A percentile compares a stretch with the other conserved stretches of the same genome.
These are phyloP conservation scores for Blastocystis sp. DNA, from an alignment of 352 stramenopile genomes.

Conservation along the genomic window DNA sequence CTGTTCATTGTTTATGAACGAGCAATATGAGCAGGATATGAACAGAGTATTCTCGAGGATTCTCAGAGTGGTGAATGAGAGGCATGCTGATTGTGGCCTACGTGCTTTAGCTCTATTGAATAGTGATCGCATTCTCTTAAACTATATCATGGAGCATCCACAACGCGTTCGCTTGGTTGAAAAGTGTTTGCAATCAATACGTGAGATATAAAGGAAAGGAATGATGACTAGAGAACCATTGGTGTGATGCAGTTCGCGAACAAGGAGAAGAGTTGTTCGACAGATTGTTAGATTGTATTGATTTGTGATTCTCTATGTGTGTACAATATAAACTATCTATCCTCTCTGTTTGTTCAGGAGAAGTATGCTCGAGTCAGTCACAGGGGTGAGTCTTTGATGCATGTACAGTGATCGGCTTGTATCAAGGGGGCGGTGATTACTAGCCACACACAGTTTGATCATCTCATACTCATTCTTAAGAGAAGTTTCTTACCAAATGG, in stretches of 20 bases:
- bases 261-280: slow-evolving; percentile 42
- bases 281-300: slow-evolving; percentile 42
- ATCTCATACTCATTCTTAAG: slow-evolving; percentile 17
- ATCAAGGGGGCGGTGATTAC: not conserved
- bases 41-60: not conserved
- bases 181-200: not conserved
- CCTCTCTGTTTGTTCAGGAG: not conserved
- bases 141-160: not conserved
- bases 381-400: not conserved
- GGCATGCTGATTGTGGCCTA: slow-evolving; percentile 8
- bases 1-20: not conserved
- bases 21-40: not conserved
- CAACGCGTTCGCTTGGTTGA: not conserved
- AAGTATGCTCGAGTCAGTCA: no score
- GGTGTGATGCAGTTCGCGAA: slow-evolving; percentile 20
- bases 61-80: not conserved
- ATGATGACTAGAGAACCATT: slow-evolving; percentile 53
- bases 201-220: not conserved
- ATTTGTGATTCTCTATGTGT: slow-evolving; percentile 7
- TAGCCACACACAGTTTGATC: not conserved
- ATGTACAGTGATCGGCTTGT: not conserved
- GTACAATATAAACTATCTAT: slow-evolving; percentile 16
- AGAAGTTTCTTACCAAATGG: slow-evolving; percentile 7
- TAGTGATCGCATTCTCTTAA: not conserved
- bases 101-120: not conserved